phyloP scores from a whole-genome alignment of 2,329 filamentous ascomycete species.

The Blastomyces emzantsi region DNA sequence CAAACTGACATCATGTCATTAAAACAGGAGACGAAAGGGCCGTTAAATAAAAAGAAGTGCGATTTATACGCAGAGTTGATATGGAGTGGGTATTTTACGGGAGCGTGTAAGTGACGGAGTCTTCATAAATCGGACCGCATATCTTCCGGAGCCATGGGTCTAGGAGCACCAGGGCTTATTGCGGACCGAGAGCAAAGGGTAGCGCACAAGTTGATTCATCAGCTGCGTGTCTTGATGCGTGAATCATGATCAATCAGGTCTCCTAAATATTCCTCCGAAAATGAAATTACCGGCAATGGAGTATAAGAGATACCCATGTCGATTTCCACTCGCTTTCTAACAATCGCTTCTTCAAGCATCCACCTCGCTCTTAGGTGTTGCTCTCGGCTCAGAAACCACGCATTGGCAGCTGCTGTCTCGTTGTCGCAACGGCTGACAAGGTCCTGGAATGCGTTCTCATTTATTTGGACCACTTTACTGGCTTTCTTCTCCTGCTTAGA shows the following conservation, averaged over 20 bases:
- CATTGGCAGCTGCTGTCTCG: conserved; percentile 25
- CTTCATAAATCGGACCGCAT: not conserved
- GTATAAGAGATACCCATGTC: conserved; percentile 30
- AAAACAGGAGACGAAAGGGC: not conserved
- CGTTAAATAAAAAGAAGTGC: not conserved
- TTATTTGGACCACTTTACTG: conserved; percentile 26
- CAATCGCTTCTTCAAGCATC: conserved; percentile 36
- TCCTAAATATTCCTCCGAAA: conserved; percentile 13
- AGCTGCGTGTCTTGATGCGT: not conserved
- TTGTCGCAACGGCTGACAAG: conserved; percentile 30
- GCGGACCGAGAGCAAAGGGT: not conserved
- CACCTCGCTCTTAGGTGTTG: conserved; percentile 30
- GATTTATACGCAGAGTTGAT: not conserved
- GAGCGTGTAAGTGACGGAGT: not conserved
- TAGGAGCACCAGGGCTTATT: not conserved
- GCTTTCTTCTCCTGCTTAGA: conserved; percentile 34
- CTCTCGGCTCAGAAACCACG: conserved; percentile 30
- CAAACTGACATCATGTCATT: not conserved
- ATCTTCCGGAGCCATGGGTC: not conserved
- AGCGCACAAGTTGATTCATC: not conserved
- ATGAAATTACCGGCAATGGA: conserved; percentile 32
- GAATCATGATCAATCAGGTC: not conserved
- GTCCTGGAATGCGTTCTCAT: conserved; percentile 25
- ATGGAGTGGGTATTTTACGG: not conserved
- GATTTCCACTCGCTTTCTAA: conserved; percentile 32